These are phyloP conservation scores for Penicillium nucicola DNA, from an alignment of 495 filamentous ascomycete species.

Conservation along the genomic window DNA sequence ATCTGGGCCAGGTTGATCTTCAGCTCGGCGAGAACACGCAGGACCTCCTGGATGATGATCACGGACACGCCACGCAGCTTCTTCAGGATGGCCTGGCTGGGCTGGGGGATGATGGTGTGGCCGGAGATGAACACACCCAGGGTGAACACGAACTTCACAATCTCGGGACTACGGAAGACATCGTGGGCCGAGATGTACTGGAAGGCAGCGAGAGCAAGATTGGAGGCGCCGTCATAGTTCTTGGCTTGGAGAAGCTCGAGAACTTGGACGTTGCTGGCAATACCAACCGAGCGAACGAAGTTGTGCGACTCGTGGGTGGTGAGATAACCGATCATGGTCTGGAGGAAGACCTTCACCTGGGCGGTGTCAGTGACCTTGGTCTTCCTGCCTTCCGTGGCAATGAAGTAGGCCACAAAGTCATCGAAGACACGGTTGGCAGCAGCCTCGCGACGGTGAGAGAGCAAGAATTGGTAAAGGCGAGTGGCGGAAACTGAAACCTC, in stretches of 20 bases:
- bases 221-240: conserved; percentile 24
- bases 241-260: conserved; percentile 21
- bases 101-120: conserved; percentile 13
- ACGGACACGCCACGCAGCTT: conserved; percentile 19
- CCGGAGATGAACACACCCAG: conserved; percentile 27
- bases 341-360: conserved; percentile 28
- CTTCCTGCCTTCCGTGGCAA: conserved; percentile 29
- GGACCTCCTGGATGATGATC: conserved; percentile 22
- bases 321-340: conserved; percentile 30
- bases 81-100: conserved; percentile 16
- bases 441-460: conserved; percentile 19
- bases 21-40: conserved; percentile 22
- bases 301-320: conserved; percentile 27
- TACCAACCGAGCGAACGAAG: conserved; percentile 36
- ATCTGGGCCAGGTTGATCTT: conserved; percentile 30
- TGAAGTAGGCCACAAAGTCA: conserved; percentile 27
- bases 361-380: conserved; percentile 19
- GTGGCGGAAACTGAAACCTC: conserved; percentile 21
- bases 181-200: conserved; percentile 28
- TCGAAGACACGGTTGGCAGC: conserved; percentile 22
- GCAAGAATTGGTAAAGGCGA: conserved; percentile 31
- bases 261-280: conserved; percentile 33
- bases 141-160: conserved; percentile 30
- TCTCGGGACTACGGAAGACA: conserved; percentile 18
- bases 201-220: conserved; percentile 32